Percentiles rank a stretch among this genome's conserved stretches.
Conservation (phyloP, 2,329 filamentous ascomycete genomes). For the Ceratocystis destructans region DNA sequence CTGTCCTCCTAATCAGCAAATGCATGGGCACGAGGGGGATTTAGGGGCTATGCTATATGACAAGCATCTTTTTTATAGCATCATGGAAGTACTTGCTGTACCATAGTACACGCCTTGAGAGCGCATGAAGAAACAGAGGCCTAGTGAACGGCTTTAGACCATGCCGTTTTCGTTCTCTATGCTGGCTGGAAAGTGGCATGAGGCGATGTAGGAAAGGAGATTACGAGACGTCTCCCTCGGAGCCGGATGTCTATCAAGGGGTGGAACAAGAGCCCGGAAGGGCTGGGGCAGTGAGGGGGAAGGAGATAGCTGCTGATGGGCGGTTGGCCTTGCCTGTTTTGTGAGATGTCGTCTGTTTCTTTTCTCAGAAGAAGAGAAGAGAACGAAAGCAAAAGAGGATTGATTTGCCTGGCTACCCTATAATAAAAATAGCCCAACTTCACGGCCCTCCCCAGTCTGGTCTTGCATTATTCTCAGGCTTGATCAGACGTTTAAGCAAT, state of each 20-base stretch:
- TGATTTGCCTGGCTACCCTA: background rate
- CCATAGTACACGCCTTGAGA: background rate
- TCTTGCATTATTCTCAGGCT: background rate
- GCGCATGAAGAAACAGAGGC: background rate
- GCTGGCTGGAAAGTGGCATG: background rate
- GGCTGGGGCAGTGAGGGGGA: background rate
- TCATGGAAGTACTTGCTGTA: background rate
- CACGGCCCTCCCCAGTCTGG: background rate
- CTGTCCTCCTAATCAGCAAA: background rate
- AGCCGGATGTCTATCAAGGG: background rate
- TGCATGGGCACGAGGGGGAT: background rate
- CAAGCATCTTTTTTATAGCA: slow-evolving; percentile 4
- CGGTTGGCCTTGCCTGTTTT: background rate
- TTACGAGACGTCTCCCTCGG: background rate
- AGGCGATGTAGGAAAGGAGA: background rate
- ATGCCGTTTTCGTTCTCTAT: background rate
- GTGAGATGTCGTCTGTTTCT: background rate
- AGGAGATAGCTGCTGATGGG: background rate
- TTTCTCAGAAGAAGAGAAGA: background rate
- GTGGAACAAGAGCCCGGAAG: background rate
- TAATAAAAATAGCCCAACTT: background rate
- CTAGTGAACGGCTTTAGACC: background rate
- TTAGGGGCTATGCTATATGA: slow-evolving; percentile 3
- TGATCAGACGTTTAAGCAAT: background rate
- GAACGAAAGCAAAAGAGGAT: background rate